phyloP scores from a whole-genome alignment of 2,329 filamentous ascomycete species.

The Epichloe baconii region DNA sequence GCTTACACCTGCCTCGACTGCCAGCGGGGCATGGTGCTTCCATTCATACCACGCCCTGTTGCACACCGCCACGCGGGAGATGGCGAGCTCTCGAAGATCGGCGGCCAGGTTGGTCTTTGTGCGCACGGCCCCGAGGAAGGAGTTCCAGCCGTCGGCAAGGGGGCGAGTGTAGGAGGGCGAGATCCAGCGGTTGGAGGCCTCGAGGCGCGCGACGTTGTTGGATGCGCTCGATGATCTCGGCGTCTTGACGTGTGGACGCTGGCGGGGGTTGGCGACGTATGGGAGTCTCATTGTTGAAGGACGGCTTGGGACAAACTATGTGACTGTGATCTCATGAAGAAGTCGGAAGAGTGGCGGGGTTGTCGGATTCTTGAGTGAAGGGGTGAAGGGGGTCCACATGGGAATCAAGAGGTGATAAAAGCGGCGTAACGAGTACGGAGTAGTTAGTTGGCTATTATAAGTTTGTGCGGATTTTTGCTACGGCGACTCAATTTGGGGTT shows the following conservation, averaged over 20 bases:
- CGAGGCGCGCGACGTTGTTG: constrained; percentile 52
- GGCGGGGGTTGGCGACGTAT: constrained; percentile 45
- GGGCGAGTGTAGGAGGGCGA: constrained; percentile 64
- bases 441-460: neutral
- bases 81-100: constrained; percentile 61
- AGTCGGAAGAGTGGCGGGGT: neutral
- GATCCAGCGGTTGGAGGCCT: constrained; percentile 61
- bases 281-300: constrained; percentile 47
- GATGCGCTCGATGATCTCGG: constrained; percentile 50
- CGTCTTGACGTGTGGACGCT: constrained; percentile 30
- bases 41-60: constrained; percentile 82
- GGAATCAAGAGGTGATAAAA: neutral
- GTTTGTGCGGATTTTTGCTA: neutral
- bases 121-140: constrained; percentile 51
- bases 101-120: constrained; percentile 36
- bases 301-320: too few species aligned
- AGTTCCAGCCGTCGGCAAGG: constrained; percentile 66
- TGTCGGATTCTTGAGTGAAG: neutral
- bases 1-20: constrained; percentile 42
- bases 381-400: neutral
- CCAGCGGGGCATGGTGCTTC: constrained; percentile 63
- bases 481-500: too few species aligned
- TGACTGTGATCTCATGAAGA: neutral
- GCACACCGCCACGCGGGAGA: constrained; percentile 66
- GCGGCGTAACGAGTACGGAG: neutral